Percentiles rank a stretch among this genome's conserved stretches.
Evolutionary conservation across 108 stramenopile genomes (phyloP).

Genomic region (Epithemia pelagica): DNA sequence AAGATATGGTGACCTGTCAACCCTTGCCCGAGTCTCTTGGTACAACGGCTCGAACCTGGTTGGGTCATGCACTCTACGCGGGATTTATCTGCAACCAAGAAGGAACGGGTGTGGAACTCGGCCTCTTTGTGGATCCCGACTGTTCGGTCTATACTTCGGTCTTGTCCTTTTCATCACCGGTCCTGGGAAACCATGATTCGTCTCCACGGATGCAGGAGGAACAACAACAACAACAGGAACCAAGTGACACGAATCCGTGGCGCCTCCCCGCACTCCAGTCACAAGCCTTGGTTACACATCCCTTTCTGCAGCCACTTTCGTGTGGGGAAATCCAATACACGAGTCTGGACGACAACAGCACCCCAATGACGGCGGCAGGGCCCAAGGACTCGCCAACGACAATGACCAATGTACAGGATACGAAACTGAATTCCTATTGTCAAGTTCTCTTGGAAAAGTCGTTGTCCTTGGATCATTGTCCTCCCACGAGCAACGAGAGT

Average conservation of each 20-base stretch:
- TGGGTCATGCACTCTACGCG: slow-evolving; percentile 18
- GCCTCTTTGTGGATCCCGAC: slow-evolving; percentile 55
- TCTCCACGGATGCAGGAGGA: neutral
- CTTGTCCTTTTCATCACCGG: neutral
- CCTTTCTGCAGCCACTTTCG: neutral
- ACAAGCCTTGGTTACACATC: neutral
- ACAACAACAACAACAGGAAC: neutral
- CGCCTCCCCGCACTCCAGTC: neutral
- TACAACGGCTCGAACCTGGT: neutral
- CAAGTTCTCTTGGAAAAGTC: neutral
- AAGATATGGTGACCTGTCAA: slow-evolving; percentile 6
- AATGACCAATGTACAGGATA: no score
- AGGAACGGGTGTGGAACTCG: slow-evolving; percentile 64
- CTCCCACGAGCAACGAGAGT: neutral
- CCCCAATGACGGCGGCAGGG: neutral
- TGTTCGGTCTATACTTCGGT: slow-evolving; percentile 37
- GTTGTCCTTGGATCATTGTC: neutral
- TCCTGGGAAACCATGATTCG: neutral
- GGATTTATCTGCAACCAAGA: slow-evolving; percentile 60
- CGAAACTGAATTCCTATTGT: neutral
- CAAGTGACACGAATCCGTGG: neutral
- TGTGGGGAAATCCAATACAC: neutral
- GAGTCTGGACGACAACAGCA: neutral
- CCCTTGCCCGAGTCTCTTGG: neutral
- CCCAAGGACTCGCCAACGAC: no score